Evolutionary conservation across 2,329 filamentous ascomycete genomes (phyloP).

Genomic region (Ascochyta lentis): DNA sequence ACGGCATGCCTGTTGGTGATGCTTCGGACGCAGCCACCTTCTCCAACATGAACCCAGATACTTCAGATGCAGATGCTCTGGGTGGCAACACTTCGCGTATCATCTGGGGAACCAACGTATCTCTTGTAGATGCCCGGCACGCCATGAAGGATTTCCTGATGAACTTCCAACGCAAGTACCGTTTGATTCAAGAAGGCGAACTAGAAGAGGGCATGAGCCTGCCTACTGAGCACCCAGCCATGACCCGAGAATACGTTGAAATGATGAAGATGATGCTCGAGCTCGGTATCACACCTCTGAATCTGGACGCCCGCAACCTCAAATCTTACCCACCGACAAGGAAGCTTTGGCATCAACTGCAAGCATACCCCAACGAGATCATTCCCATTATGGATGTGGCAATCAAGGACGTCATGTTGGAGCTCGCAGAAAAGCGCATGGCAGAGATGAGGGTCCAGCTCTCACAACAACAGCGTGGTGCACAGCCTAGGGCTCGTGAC

Average conservation of each 20-base stretch:
- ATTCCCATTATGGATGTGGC: constrained; percentile 96
- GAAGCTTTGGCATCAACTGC: constrained; percentile 94
- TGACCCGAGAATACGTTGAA: constrained; percentile 81
- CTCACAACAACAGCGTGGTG: constrained; percentile 63
- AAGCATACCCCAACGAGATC: constrained; percentile 94
- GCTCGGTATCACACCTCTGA: constrained; percentile 81
- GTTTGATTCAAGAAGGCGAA: constrained; percentile 87
- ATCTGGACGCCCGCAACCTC: constrained; percentile 86
- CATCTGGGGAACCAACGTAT: constrained; percentile 98
- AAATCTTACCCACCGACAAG: constrained; percentile 90
- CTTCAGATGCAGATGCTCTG: constrained; percentile 87
- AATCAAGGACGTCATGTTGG: constrained; percentile 91
- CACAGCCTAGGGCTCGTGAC: constrained; percentile 51
- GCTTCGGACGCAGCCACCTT: constrained; percentile 67
- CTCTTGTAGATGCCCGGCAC: constrained; percentile 85
- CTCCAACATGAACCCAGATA: constrained; percentile 76
- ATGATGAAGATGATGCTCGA: constrained; percentile 91
- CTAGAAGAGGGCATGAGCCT: constrained; percentile 74
- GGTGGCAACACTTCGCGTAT: constrained; percentile 82
- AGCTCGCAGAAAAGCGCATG: constrained; percentile 83
- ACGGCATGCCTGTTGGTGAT: constrained; percentile 64
- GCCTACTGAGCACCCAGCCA: constrained; percentile 70
- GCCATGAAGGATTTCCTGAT: constrained; percentile 90
- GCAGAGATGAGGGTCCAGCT: constrained; percentile 65
- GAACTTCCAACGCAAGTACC: constrained; percentile 93